Conservation (phyloP, 768 basidiomycete genomes). For the Leccinum pellstonianum region DNA sequence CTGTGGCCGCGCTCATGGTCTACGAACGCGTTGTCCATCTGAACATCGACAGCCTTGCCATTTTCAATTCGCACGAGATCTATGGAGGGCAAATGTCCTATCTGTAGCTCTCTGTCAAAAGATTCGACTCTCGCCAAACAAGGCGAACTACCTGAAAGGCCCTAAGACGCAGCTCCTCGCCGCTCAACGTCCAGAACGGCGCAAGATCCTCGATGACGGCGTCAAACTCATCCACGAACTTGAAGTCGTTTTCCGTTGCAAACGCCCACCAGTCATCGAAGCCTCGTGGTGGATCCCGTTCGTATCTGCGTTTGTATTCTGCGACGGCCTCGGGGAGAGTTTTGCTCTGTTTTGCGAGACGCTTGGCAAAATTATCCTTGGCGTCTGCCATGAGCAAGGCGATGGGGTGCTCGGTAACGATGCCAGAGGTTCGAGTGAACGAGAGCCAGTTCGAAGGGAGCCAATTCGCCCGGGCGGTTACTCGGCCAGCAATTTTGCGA, state of each 20-base stretch:
- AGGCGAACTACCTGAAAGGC: conserved; percentile 46
- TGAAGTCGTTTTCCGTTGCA: conserved; percentile 65
- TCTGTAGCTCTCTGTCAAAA: conserved; percentile 40
- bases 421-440: conserved; percentile 10
- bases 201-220: conserved; percentile 73
- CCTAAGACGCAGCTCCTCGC: conserved; percentile 68
- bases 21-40: conserved; percentile 52
- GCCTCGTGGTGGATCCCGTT: conserved; percentile 78
- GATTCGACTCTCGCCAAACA: not conserved
- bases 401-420: conserved; percentile 66
- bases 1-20: conserved; percentile 74
- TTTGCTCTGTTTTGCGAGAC: conserved; percentile 74
- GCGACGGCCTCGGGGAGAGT: conserved; percentile 74
- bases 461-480: conserved; percentile 11
- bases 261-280: conserved; percentile 92
- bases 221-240: conserved; percentile 90
- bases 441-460: conserved; percentile 22
- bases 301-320: conserved; percentile 81
- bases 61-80: conserved; percentile 78
- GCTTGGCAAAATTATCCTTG: conserved; percentile 63
- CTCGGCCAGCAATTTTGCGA: not conserved
- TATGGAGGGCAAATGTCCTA: conserved; percentile 77
- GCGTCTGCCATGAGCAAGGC: conserved; percentile 81
- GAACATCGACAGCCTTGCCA: conserved; percentile 59
- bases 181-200: conserved; percentile 79